phyloP scores from a whole-genome alignment of 768 basidiomycete genomes.

The Boletus bicolor region DNA sequence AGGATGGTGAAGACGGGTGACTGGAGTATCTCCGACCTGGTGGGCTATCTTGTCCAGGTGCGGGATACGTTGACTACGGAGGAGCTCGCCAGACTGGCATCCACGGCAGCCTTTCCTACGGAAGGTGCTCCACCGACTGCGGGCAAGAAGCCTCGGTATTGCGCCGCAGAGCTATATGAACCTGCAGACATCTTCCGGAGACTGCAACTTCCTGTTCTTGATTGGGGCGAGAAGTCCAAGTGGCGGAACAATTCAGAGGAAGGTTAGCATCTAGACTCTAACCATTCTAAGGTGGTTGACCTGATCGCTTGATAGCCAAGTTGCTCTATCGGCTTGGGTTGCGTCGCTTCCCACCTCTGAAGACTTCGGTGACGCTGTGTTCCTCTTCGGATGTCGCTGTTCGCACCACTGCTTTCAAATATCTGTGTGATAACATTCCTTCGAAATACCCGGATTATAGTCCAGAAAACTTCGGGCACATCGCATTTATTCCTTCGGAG shows the following conservation, averaged over 20 bases:
- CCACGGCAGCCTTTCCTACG: conserved; percentile 73
- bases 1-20: conserved; percentile 89
- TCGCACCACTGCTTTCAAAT: conserved; percentile 68
- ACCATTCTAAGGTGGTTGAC: neutral
- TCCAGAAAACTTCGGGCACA: conserved; percentile 48
- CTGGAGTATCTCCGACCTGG: conserved; percentile 83
- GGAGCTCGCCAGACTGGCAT: conserved; percentile 53
- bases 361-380: conserved; percentile 65
- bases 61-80: conserved; percentile 55
- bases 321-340: conserved; percentile 74
- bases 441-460: conserved; percentile 60
- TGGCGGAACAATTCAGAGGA: conserved; percentile 86
- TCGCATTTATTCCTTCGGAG: conserved; percentile 79
- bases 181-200: conserved; percentile 69
- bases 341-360: conserved; percentile 63
- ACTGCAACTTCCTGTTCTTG: conserved; percentile 76
- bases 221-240: conserved; percentile 77
- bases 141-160: conserved; percentile 45
- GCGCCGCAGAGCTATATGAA: conserved; percentile 80
- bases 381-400: conserved; percentile 49
- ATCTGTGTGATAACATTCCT: conserved; percentile 72
- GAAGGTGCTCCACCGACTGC: conserved; percentile 37
- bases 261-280: conserved; percentile 46
- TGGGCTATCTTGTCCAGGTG: conserved; percentile 85
- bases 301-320: conserved; percentile 51